These are phyloP conservation scores for Leccinum fuscescens DNA, from an alignment of 1,284 basidiomycete species.

Conservation along the genomic window DNA sequence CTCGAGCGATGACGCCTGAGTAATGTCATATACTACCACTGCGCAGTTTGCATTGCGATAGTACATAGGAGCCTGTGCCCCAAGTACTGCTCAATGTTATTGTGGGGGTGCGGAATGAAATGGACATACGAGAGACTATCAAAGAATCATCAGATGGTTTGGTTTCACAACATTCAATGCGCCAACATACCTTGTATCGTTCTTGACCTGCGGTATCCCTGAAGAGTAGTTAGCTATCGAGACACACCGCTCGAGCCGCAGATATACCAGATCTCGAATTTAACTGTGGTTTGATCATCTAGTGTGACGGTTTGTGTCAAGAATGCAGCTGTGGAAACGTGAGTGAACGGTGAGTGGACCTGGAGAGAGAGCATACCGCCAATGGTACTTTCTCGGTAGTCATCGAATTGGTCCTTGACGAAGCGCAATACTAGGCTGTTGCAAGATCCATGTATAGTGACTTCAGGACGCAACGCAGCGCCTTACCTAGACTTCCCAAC, in stretches of 20 bases:
- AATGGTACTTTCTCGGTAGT: conserved; percentile 91
- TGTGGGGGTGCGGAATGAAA: conserved; percentile 10
- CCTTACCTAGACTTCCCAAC: conserved; percentile 91
- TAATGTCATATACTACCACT: conserved; percentile 87
- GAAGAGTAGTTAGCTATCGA: conserved; percentile 3
- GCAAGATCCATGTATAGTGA: conserved; percentile 12
- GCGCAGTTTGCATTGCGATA: conserved; percentile 89
- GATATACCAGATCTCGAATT: conserved; percentile 94
- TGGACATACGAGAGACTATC: conserved; percentile 59
- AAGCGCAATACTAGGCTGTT: conserved; percentile 88
- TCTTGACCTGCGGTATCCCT: conserved; percentile 95
- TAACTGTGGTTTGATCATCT: conserved; percentile 87
- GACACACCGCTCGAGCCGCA: background rate
- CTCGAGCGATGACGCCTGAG: conserved; percentile 84
- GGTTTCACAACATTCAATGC: background rate
- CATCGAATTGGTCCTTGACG: conserved; percentile 97
- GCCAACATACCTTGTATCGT: conserved; percentile 74
- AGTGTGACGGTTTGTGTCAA: conserved; percentile 92
- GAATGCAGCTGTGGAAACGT: conserved; percentile 73
- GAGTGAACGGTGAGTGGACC: conserved; percentile 17
- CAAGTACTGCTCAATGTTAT: conserved; percentile 3
- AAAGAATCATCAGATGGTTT: conserved; percentile 3
- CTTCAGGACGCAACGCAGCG: conserved; percentile 1
- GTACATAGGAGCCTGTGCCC: conserved; percentile 82
- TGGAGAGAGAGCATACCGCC: conserved; percentile 53